Base-by-base conservation (phyloP, 2,329 filamentous ascomycete species). In the Canariomyces notabilis region DNA sequence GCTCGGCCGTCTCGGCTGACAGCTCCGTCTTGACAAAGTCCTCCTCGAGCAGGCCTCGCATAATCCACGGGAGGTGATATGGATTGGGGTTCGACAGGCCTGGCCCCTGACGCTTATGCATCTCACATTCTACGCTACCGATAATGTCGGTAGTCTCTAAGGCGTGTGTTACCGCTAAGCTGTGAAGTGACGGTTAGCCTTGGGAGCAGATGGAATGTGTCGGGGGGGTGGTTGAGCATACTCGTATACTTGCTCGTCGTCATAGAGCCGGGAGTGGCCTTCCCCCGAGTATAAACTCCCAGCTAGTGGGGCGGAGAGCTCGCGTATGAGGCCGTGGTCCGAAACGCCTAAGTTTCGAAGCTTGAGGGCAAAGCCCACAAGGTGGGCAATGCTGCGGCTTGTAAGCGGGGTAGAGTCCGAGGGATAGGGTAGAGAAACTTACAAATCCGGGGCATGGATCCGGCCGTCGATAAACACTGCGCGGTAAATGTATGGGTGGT, bases 381-480 rank as follows among this genome's bases (percentile, higher is more conserved):
- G 79, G 60, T 95, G 88, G 2, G 89, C 88, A 41, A 98, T 83
- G 61, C 76, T 80, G 23, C 18, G 36, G 12, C 33, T 1, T 33
- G 18, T 23, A 15, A 42, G n/a, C 44, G 26, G 31, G 5, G 14
- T 31, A 12, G 36, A 2, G 12, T 14, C 11, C 34, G 19, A 12
- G 32, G 12, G 11, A 40, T 15, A 6, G 42, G 18, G 9, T 5
- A 18, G 34, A 39, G 12, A 18, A 14, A 37, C 76, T 60, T 61
- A 80, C 77, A 98, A 98, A 64, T 95, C 90, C 2, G 90, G 89
- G 0, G 90, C 86, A 63, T 97, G 91, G 26, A 96, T 77, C 49
- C 90, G 83, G 20, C 90, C 88, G 65, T 98, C 91, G 44, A 98
- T 87, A 62, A 97, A 97, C 14, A 95, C 89, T n/a, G 90, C 88